Percentiles rank a stretch among this genome's conserved stretches.
Evolutionary conservation across 805 yeast genomes (phyloP).

Genomic region (Lachancea waltii): DNA sequence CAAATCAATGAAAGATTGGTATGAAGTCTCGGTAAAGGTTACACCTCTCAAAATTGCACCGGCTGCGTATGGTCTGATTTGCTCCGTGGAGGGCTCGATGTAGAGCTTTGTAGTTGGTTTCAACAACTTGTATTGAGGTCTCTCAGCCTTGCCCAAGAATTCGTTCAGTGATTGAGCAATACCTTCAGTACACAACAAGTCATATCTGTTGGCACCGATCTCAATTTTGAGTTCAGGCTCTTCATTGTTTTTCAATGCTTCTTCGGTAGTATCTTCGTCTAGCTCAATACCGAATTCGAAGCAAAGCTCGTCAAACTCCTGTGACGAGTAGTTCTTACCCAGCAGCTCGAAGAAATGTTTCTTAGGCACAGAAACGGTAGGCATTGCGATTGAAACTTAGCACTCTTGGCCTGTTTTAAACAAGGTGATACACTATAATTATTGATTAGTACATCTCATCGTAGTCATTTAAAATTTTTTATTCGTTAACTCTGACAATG

Average conservation of each 20-base stretch:
- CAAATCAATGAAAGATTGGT: conserved; percentile 89
- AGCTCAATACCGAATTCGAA: conserved; percentile 96
- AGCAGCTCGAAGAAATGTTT: conserved; percentile 80
- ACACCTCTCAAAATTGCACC: conserved; percentile 88
- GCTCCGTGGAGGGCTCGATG: conserved; percentile 65
- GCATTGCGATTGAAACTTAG: conserved; percentile 50
- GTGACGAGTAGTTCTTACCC: conserved; percentile 65
- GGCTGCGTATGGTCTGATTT: conserved; percentile 87
- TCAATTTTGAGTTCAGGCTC: conserved; percentile 95
- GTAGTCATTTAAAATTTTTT: background rate
- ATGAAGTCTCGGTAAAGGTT: conserved; percentile 72
- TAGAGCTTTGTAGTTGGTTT: conserved; percentile 63
- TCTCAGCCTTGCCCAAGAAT: conserved; percentile 60
- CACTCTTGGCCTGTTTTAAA: background rate
- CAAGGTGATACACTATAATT: background rate
- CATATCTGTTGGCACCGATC: conserved; percentile 97
- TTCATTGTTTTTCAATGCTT: conserved; percentile 38
- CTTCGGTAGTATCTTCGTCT: conserved; percentile 91
- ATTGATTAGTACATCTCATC: background rate
- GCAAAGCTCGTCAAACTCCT: conserved; percentile 94
- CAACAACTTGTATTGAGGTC: conserved; percentile 62
- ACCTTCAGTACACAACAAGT: conserved; percentile 96
- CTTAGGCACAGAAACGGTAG: conserved; percentile 93
- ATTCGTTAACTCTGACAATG: background rate
- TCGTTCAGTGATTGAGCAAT: conserved; percentile 92